Evolutionary conservation across 1,139 yeast species (phyloP).

Genomic region (Yamadazyma atlantica): DNA sequence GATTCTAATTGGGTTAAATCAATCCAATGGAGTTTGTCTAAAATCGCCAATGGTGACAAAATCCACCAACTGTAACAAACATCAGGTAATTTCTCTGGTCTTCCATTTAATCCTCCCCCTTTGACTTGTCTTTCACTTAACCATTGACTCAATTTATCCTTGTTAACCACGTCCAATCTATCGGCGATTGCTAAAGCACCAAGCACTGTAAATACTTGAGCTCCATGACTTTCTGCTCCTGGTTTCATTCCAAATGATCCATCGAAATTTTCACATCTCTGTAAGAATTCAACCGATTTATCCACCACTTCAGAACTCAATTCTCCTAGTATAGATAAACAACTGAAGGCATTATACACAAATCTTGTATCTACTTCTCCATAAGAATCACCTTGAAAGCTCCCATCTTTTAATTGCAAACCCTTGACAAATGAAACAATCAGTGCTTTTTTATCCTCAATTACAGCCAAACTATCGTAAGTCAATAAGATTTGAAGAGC

Average conservation of each 20-base stretch:
- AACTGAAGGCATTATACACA: constrained; percentile 76
- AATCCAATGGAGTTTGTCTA: constrained; percentile 72
- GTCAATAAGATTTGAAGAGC: constrained; percentile 79
- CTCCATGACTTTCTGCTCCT: constrained; percentile 94
- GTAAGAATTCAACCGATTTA: constrained; percentile 65
- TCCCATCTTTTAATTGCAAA: constrained; percentile 71
- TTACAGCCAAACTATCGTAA: constrained; percentile 55
- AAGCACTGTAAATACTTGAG: constrained; percentile 85
- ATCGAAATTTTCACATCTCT: constrained; percentile 81
- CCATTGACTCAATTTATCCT: constrained; percentile 64
- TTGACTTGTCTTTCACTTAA: constrained; percentile 83
- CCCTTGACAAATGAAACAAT: constrained; percentile 45
- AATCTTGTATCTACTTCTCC: constrained; percentile 95
- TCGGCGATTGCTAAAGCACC: constrained; percentile 75
- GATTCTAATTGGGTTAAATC: constrained; percentile 56
- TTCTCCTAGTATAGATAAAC: constrained; percentile 66
- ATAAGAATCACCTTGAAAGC: constrained; percentile 84
- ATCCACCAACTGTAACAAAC: constrained; percentile 99
- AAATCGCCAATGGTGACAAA: constrained; percentile 69
- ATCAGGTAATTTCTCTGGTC: constrained; percentile 95
- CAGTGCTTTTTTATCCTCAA: constrained; percentile 17
- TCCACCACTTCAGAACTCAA: constrained; percentile 60
- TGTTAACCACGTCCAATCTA: constrained; percentile 54
- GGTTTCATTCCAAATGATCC: constrained; percentile 96
- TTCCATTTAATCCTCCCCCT: constrained; percentile 92